Percentiles rank a stretch among this genome's conserved stretches.
phyloP scores from a whole-genome alignment of 805 yeast genomes.

The Candida loeiensis region DNA sequence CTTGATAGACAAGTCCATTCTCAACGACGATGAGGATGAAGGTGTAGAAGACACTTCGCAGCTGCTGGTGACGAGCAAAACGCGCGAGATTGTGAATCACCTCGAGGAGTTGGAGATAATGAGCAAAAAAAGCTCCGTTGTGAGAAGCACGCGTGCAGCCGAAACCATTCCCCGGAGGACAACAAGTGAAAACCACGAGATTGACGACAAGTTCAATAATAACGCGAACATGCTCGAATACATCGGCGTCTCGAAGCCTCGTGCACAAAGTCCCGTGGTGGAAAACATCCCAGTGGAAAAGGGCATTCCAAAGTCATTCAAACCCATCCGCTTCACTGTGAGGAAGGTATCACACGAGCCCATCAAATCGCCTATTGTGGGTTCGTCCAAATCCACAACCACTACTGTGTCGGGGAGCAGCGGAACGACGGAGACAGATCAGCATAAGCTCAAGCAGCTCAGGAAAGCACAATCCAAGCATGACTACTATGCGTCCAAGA shows the following conservation, averaged over 20 bases:
- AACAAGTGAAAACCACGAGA: neutral
- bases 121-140: constrained; percentile 1
- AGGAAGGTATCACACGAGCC: constrained; percentile 31
- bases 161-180: neutral
- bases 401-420: neutral
- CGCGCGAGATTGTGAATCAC: constrained; percentile 5
- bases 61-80: constrained; percentile 1
- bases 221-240: no score
- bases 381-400: constrained; percentile 5
- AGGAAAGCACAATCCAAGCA: constrained; percentile 31
- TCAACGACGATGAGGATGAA: neutral
- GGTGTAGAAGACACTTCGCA: neutral
- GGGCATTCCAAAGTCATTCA: constrained; percentile 14
- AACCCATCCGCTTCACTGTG: constrained; percentile 33
- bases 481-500: constrained; percentile 28
- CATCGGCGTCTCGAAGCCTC: no score
- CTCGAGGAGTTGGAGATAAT: constrained; percentile 4
- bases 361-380: constrained; percentile 12
- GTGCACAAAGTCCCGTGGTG: no score
- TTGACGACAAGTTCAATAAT: neutral
- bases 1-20: neutral
- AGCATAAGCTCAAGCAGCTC: constrained; percentile 9
- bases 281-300: no score
- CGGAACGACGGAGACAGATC: constrained; percentile 1
- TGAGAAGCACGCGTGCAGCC: neutral